Evolutionary conservation across 1,139 yeast genomes (phyloP).

Genomic region (Magnusiomyces suaveolens): DNA sequence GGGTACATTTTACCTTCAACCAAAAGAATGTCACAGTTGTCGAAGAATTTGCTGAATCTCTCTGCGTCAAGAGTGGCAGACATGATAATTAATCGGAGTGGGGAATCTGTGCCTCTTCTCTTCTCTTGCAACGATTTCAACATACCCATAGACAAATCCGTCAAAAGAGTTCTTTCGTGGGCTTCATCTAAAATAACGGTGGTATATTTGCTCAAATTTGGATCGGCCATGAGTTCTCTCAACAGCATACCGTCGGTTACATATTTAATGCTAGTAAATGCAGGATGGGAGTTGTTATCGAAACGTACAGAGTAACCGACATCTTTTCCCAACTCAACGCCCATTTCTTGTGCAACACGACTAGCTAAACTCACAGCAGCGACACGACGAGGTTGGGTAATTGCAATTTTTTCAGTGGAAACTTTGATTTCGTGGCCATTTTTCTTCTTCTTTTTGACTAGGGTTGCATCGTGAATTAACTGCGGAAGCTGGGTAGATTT

Average conservation of each 20-base stretch:
- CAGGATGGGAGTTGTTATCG: constrained; percentile 43
- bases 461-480: constrained; percentile 37
- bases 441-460: constrained; percentile 23
- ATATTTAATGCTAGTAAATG: constrained; percentile 62
- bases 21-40: constrained; percentile 65
- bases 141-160: constrained; percentile 85
- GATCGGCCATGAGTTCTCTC: constrained; percentile 79
- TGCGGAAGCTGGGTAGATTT: constrained; percentile 94
- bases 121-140: constrained; percentile 47
- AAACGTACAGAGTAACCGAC: constrained; percentile 97
- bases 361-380: constrained; percentile 93
- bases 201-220: constrained; percentile 51
- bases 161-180: constrained; percentile 87
- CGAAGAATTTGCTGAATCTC: constrained; percentile 67
- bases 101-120: constrained; percentile 29
- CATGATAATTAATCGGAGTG: constrained; percentile 59
- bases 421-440: background rate
- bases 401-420: constrained; percentile 52
- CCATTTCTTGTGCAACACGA: constrained; percentile 85
- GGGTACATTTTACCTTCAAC: constrained; percentile 88
- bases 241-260: constrained; percentile 96
- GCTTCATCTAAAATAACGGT: constrained; percentile 92
- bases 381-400: constrained; percentile 95
- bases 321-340: constrained; percentile 51
- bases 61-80: constrained; percentile 97